These are phyloP conservation scores for Talaromyces sp. DNA, from an alignment of 2,329 filamentous ascomycete genomes.

Conservation along the genomic window DNA sequence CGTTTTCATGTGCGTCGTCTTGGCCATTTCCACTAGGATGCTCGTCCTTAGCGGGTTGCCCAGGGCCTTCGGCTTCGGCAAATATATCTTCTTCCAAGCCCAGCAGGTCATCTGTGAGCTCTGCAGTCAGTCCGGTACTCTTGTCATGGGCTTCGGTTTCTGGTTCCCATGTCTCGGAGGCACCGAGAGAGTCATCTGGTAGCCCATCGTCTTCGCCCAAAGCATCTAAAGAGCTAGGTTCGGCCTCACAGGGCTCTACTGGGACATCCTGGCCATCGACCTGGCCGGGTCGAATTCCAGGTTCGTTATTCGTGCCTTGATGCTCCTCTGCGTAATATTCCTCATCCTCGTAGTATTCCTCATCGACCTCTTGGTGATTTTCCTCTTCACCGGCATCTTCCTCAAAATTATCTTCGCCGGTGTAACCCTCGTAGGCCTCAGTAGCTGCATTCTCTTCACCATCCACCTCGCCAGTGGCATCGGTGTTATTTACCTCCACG, in stretches of 20 bases:
- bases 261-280: neutral
- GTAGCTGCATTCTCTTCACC: neutral
- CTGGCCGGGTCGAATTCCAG: conserved; percentile 5
- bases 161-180: neutral
- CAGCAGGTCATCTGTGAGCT: conserved; percentile 23
- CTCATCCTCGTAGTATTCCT: neutral
- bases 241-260: neutral
- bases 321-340: conserved; percentile 13
- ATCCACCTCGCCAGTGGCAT: neutral
- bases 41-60: conserved; percentile 11
- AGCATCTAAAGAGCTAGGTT: neutral
- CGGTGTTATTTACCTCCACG: neutral
- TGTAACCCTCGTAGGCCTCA: neutral
- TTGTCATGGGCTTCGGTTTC: conserved; percentile 3
- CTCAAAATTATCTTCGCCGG: neutral
- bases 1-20: conserved; percentile 16
- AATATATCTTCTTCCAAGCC: conserved; percentile 30
- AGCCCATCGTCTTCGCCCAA: neutral
- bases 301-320: conserved; percentile 10
- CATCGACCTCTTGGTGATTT: conserved; percentile 12
- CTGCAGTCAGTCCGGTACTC: conserved; percentile 13
- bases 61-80: conserved; percentile 18
- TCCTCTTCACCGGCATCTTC: conserved; percentile 11
- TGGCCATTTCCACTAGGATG: conserved; percentile 14
- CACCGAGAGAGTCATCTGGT: conserved; percentile 1